A percentile compares a stretch with the other conserved stretches of the same genome.
phyloP scores from a whole-genome alignment of 768 basidiomycete genomes.

The Boletus edulis region DNA sequence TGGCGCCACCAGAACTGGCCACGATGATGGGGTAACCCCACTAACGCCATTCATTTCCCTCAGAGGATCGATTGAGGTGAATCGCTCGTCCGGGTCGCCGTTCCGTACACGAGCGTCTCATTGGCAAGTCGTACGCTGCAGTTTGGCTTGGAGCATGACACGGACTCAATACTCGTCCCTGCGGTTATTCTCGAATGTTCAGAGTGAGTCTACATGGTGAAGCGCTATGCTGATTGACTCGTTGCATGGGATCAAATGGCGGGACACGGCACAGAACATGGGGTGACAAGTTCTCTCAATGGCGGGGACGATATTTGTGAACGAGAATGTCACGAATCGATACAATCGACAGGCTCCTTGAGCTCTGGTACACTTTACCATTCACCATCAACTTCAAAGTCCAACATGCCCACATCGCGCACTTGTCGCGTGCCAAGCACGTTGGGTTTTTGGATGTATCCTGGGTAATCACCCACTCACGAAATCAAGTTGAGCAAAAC shows the following conservation, averaged over 20 bases:
- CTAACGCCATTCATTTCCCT: not conserved
- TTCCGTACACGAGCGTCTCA: not conserved
- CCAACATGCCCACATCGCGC: not conserved
- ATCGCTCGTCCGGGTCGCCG: not conserved
- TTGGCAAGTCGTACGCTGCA: not conserved
- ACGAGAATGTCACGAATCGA: not conserved
- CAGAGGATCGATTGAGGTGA: constrained; percentile 2
- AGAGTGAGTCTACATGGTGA: too few relatives aligned
- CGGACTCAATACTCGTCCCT: too few relatives aligned
- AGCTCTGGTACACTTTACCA: not conserved
- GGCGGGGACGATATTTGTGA: not conserved
- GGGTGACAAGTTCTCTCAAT: not conserved
- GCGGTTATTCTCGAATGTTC: too few relatives aligned
- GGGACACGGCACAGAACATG: not conserved
- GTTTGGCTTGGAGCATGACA: not conserved
- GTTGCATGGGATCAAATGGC: not conserved
- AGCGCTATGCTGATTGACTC: not conserved
- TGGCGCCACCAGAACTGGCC: not conserved
- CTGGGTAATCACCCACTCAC: not conserved
- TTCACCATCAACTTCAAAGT: not conserved
- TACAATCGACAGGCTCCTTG: not conserved
- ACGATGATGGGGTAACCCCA: not conserved
- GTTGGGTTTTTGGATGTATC: too few relatives aligned
- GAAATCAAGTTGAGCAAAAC: not conserved
- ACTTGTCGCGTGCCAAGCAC: too few relatives aligned